Percentiles rank a stretch among this genome's conserved stretches.
Evolutionary conservation across 169 alveolate species (phyloP).

Genomic region (Plasmodium malariae): DNA sequence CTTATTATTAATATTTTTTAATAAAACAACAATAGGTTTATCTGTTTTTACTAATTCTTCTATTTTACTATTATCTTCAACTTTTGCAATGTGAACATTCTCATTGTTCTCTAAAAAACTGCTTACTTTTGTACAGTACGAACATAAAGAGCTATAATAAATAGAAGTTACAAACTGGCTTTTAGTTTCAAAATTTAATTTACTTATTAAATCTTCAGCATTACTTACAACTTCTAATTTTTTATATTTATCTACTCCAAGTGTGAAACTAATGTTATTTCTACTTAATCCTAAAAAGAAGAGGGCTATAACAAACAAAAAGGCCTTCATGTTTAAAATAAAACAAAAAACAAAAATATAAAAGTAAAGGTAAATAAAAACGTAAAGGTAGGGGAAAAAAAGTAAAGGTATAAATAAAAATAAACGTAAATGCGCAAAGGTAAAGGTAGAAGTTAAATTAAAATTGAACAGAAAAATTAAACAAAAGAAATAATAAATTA

Average conservation of each 20-base stretch:
- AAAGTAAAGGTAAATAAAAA: no score
- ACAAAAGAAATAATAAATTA: no score
- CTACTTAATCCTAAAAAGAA: conserved; percentile 43
- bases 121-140: conserved; percentile 27
- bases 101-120: conserved; percentile 16
- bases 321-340: neutral
- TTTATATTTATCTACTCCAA: neutral
- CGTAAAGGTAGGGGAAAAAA: no score
- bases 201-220: conserved; percentile 19
- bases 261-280: neutral
- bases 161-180: conserved; percentile 30
- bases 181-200: neutral
- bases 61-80: conserved; percentile 29
- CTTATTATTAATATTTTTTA: conserved; percentile 51
- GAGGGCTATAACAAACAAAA: conserved; percentile 24
- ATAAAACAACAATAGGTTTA: conserved; percentile 60
- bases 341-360: neutral
- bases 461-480: no score
- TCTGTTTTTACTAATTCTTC: conserved; percentile 36
- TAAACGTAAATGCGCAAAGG: neutral
- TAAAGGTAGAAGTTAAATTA: neutral
- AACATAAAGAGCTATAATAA: conserved; percentile 31
- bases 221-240: neutral
- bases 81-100: conserved; percentile 14
- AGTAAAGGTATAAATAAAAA: neutral